phyloP scores from a whole-genome alignment of 106 monocot species.

The Apostasia ramifera region DNA sequence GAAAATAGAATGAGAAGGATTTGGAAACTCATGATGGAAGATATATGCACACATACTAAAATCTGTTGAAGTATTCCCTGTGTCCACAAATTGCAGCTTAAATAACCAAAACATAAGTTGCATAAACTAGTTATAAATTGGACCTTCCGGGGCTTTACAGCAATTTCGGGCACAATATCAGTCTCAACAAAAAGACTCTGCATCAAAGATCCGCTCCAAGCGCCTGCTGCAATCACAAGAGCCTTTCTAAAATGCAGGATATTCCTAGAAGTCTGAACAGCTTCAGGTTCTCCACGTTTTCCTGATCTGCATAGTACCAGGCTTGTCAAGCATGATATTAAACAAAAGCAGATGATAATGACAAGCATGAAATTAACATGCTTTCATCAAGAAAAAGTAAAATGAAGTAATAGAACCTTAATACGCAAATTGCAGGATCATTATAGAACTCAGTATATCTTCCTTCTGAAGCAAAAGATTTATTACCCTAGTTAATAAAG shows the following conservation, averaged over 20 bases:
- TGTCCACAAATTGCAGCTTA: too few relatives aligned
- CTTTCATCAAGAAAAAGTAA: neutral
- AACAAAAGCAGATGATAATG: neutral
- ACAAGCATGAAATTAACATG: neutral
- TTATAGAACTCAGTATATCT: conserved; percentile 80
- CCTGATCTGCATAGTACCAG: conserved; percentile 39
- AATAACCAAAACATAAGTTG: neutral
- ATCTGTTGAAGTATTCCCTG: neutral
- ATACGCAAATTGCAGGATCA: conserved; percentile 47
- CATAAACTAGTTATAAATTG: neutral
- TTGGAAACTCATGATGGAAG: too few relatives aligned
- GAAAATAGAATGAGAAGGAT: too few relatives aligned
- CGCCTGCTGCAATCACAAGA: conserved; percentile 73
- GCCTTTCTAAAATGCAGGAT: conserved; percentile 51
- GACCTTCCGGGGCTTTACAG: conserved; percentile 93
- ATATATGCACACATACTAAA: too few relatives aligned
- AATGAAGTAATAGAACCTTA: conserved; percentile 36
- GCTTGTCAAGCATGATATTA: neutral
- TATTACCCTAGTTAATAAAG: conserved; percentile 46
- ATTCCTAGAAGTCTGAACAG: conserved; percentile 63
- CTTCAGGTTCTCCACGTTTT: conserved; percentile 58
- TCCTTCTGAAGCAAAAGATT: conserved; percentile 43
- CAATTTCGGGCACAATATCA: conserved; percentile 30
- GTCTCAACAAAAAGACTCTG: conserved; percentile 20
- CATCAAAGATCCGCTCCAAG: conserved; percentile 75